Percentiles rank a stretch among this genome's conserved stretches.
Evolutionary conservation across 148 eudicot species (phyloP).

Genomic region (Diospyros lotus): DNA sequence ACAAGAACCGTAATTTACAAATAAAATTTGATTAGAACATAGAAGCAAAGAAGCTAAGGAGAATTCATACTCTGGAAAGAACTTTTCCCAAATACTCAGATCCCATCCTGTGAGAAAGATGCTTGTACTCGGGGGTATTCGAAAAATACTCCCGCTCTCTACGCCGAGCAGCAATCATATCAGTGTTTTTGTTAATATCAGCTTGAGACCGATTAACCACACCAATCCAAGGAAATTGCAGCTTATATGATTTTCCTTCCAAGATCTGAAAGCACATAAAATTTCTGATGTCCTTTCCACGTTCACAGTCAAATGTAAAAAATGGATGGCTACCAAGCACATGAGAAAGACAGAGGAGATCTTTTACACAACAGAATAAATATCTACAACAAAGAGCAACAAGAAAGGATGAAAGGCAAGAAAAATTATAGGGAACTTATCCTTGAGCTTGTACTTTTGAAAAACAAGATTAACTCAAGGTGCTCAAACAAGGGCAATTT

Average conservation of each 20-base stretch:
- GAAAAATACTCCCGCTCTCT: slow-evolving; percentile 82
- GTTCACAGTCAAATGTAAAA: neutral
- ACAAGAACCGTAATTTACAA: neutral
- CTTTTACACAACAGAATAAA: no score
- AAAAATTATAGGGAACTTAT: neutral
- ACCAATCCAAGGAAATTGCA: slow-evolving; percentile 96
- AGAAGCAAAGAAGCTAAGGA: neutral
- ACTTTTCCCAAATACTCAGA: slow-evolving; percentile 90
- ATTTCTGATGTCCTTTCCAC: neutral
- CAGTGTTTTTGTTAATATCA: slow-evolving; percentile 87
- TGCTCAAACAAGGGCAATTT: neutral
- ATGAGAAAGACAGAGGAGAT: no score
- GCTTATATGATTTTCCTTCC: slow-evolving; percentile 84
- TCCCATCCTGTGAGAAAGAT: slow-evolving; percentile 90
- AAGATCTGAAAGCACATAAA: slow-evolving; percentile 48
- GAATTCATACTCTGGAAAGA: slow-evolving; percentile 64
- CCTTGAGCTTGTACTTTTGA: neutral
- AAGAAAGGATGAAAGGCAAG: neutral
- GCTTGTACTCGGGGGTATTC: slow-evolving; percentile 77
- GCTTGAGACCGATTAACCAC: slow-evolving; percentile 98
- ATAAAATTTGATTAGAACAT: neutral
- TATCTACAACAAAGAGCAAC: neutral
- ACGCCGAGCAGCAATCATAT: slow-evolving; percentile 92
- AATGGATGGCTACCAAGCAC: neutral
- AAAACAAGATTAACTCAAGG: neutral